These are phyloP conservation scores for Gentiana straminea DNA, from an alignment of 257 asterid genomes.

Conservation along the genomic window DNA sequence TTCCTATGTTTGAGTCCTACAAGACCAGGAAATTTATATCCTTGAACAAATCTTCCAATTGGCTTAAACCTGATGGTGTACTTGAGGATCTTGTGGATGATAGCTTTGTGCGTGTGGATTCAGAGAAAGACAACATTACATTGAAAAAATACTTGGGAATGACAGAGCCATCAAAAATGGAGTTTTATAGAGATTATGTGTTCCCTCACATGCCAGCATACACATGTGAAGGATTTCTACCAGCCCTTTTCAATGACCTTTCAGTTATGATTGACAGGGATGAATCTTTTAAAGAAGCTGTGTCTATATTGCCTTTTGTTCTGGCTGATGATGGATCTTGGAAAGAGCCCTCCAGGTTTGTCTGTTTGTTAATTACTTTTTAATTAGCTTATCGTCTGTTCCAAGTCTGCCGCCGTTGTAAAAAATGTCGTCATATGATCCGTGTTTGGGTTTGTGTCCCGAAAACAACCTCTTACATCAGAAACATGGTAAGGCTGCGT, in stretches of 20 bases:
- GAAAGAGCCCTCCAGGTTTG: slow-evolving; percentile 84
- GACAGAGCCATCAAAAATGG: slow-evolving; percentile 54
- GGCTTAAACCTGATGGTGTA: slow-evolving; percentile 73
- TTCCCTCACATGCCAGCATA: slow-evolving; percentile 56
- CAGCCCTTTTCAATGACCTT: slow-evolving; percentile 48
- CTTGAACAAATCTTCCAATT: slow-evolving; percentile 57
- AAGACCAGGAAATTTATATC: slow-evolving; percentile 67
- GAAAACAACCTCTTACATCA: too few relatives aligned
- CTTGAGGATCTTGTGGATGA: slow-evolving; percentile 65
- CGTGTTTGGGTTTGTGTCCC: too few relatives aligned
- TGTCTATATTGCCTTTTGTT: slow-evolving; percentile 62
- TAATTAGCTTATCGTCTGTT: not conserved
- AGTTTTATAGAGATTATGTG: slow-evolving; percentile 65
- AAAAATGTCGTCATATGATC: too few relatives aligned
- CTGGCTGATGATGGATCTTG: slow-evolving; percentile 64
- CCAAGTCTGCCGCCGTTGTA: too few relatives aligned
- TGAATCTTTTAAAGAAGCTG: slow-evolving; percentile 43
- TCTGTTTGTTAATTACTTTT: slow-evolving; percentile 5
- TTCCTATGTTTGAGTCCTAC: slow-evolving; percentile 94
- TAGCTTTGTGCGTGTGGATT: slow-evolving; percentile 64
- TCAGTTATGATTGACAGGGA: slow-evolving; percentile 56
- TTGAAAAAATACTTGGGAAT: slow-evolving; percentile 57
- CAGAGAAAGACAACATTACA: slow-evolving; percentile 69
- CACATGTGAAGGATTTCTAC: slow-evolving; percentile 43
- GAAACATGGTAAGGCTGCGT: too few relatives aligned